Conservation (phyloP, 1,139 yeast genomes). For the Geotrichum reessii region DNA sequence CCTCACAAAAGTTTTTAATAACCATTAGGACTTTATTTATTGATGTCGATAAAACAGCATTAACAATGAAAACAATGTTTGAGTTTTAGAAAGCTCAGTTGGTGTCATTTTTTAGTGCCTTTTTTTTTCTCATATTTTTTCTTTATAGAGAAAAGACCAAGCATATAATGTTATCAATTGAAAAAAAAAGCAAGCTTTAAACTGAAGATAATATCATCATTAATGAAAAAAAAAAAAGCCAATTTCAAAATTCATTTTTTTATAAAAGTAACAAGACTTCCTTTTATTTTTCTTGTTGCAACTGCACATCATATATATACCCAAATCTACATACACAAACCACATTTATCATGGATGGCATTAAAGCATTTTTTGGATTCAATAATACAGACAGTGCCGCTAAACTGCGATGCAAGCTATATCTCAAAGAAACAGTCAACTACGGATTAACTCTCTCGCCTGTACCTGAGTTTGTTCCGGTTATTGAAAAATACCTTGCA, state of each 20-base stretch:
- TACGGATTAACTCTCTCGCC: conserved; percentile 12
- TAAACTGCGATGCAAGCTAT: conserved; percentile 12
- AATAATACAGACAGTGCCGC: conserved; percentile 10
- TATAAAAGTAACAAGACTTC: background rate
- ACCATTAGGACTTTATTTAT: too few relatives aligned
- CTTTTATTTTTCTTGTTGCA: background rate
- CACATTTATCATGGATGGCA: conserved; percentile 8
- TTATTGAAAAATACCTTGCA: conserved; percentile 8
- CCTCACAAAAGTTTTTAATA: too few relatives aligned
- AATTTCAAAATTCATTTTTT: background rate
- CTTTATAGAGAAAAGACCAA: too few relatives aligned
- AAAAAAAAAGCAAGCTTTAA: too few relatives aligned
- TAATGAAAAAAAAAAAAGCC: background rate
- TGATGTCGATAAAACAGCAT: too few relatives aligned
- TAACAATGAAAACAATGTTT: too few relatives aligned
- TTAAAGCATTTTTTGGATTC: conserved; percentile 15
- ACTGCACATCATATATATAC: background rate
- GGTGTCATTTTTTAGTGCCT: too few relatives aligned
- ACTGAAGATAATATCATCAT: too few relatives aligned
- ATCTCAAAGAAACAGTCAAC: conserved; percentile 8
- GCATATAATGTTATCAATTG: too few relatives aligned
- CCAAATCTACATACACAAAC: background rate
- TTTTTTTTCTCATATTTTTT: too few relatives aligned
- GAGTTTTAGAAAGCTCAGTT: too few relatives aligned
- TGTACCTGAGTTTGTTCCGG: conserved; percentile 8